Evolutionary conservation across 306 rosid genomes (phyloP).

Genomic region (Vigna unguiculata): DNA sequence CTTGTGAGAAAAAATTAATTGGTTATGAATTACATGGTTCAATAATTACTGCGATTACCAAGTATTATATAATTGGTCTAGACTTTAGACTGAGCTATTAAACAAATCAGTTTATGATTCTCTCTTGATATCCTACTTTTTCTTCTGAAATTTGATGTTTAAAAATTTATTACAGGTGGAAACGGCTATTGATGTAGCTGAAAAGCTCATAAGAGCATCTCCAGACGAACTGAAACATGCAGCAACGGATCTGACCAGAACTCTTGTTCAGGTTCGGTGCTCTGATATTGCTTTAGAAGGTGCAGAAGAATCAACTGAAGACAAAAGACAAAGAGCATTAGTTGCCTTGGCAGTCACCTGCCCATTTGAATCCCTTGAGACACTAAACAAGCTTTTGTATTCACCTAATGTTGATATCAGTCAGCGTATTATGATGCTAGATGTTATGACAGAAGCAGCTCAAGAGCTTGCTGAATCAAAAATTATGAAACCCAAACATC

Average conservation of each 20-base stretch:
- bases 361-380: constrained; percentile 76
- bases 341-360: constrained; percentile 78
- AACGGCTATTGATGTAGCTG: constrained; percentile 88
- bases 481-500: constrained; percentile 62
- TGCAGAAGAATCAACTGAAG: constrained; percentile 87
- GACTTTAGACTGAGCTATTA: constrained; percentile 38
- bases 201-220: constrained; percentile 85
- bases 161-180: constrained; percentile 68
- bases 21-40: constrained; percentile 9
- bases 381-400: constrained; percentile 77
- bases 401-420: constrained; percentile 90
- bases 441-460: constrained; percentile 94
- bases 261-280: constrained; percentile 91
- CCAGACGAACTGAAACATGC: constrained; percentile 91
- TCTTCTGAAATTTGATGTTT: constrained; percentile 15
- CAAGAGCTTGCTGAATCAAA: constrained; percentile 83
- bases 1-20: constrained; percentile 3
- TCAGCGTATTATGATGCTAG: constrained; percentile 92
- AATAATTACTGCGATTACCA: constrained; percentile 32
- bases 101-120: constrained; percentile 29
- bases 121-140: constrained; percentile 32
- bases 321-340: constrained; percentile 84
- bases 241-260: constrained; percentile 79
- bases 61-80: constrained; percentile 2
- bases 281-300: constrained; percentile 92